These are phyloP conservation scores for Histomonas meleagridis DNA, from an alignment of 208 protist genomes.

Conservation along the genomic window DNA sequence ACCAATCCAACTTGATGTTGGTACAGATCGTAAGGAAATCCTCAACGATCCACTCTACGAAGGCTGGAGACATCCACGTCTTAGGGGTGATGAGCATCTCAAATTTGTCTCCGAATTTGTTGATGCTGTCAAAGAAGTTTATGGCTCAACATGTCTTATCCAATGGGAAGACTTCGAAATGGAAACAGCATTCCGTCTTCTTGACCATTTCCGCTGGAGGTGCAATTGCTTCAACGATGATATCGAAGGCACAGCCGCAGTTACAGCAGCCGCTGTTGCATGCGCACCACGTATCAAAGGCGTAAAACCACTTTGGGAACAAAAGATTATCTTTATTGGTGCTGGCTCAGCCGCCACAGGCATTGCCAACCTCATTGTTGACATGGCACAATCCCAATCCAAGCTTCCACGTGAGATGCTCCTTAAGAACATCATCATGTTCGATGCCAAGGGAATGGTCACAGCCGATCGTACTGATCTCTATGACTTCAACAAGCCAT, in stretches of 20 bases:
- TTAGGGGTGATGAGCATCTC: neutral
- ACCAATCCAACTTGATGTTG: neutral
- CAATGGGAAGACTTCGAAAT: neutral
- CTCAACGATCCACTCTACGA: neutral
- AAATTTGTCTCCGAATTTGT: conserved; percentile 16
- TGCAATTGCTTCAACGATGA: neutral
- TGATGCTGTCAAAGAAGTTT: neutral
- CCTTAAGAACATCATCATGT: neutral
- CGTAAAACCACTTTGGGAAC: neutral
- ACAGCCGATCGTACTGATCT: neutral
- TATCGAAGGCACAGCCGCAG: neutral
- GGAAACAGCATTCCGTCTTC: neutral
- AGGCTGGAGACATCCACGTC: neutral
- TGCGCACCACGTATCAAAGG: neutral
- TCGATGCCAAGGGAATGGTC: neutral
- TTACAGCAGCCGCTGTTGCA: neutral
- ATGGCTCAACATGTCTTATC: neutral
- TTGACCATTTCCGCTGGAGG: neutral
- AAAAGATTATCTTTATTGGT: conserved; percentile 3
- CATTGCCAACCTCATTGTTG: conserved; percentile 25
- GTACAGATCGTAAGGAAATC: neutral
- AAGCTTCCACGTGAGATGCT: neutral
- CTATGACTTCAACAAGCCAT: neutral
- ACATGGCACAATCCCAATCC: neutral
- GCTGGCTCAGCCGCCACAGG: conserved; percentile 27